Conservation (phyloP, 108 stramenopile genomes). For the Cyclotella cryptica region DNA sequence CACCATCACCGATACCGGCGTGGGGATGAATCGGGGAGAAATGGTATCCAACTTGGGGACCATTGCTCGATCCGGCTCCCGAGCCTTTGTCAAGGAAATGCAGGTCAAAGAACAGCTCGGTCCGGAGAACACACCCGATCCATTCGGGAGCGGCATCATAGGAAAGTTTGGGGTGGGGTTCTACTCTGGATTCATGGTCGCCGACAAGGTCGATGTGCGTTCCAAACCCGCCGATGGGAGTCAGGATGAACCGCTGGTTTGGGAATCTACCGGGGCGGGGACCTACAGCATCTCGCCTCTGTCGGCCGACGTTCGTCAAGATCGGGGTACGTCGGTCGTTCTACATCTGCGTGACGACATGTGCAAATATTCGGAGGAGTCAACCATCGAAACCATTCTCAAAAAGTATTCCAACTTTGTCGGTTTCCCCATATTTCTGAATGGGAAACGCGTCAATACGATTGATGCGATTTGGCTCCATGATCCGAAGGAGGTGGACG, state of each 20-base stretch:
- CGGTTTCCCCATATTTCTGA: conserved; percentile 95
- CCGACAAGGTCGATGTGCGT: conserved; percentile 90
- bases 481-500: conserved; percentile 88
- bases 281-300: conserved; percentile 80
- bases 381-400: conserved; percentile 85
- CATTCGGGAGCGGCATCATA: conserved; percentile 82
- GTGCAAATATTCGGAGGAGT: conserved; percentile 81
- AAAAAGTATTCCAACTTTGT: conserved; percentile 99
- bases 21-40: conserved; percentile 95
- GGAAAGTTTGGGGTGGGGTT: conserved; percentile 99
- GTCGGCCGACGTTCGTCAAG: conserved; percentile 71
- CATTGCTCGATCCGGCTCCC: conserved; percentile 95
- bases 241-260: conserved; percentile 54
- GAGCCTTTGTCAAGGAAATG: conserved; percentile 89
- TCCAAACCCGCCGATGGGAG: conserved; percentile 60
- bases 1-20: conserved; percentile 95
- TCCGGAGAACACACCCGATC: conserved; percentile 41
- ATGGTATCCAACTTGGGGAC: conserved; percentile 95
- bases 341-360: conserved; percentile 89
- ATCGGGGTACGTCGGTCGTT: conserved; percentile 89
- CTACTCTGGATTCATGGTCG: conserved; percentile 97
- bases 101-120: conserved; percentile 56
- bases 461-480: conserved; percentile 95
- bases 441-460: conserved; percentile 95
- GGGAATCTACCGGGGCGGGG: conserved; percentile 91